Base-by-base conservation (phyloP, 371 early-diverging fungal species). In the Dichotomocladium elegans region DNA sequence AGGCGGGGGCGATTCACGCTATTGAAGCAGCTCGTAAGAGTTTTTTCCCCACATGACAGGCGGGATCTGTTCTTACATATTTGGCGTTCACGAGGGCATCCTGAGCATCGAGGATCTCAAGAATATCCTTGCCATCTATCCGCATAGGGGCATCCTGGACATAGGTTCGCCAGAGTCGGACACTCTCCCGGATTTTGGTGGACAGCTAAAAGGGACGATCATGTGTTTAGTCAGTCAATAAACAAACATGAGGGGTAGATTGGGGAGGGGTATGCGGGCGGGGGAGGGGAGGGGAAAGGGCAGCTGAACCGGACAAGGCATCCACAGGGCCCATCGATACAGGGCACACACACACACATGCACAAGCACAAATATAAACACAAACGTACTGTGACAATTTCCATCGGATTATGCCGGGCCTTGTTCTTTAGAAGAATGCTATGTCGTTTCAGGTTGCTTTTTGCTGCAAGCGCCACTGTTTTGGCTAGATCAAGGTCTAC, bases 401-500 rank as follows among this genome's bases (percentile, higher is more conserved):
- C 61, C 11, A 48, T 26, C 11, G 42, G 53, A 47, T 61, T 58
- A 45, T 60, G 66, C 34, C 58, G 60, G 24, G 60, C 30, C 25
- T 53, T 51, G 28, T 60, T 63, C 42, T 57, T 59, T n/a, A 74
- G 46, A 24, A 71, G 24, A n/a, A 59, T 64, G 19, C 53, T 64
- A 28, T 72, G 55, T 3, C 66, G 63, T 41, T 71, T 74, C 61
- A 77, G 48, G 33, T 73, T 71, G 47, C 72, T 77, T 45, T 71
- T 71, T 6, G 74, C 69, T 12, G 77, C 68, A 25, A 73, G 44
- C 10, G 72, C 59, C 30, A 77, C 66, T 2, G 77, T 77, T 45
- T 74, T 77, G 12, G 77, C 77, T 43, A 77, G 65, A 30, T 74
- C 74, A 21, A 77, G 51, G 47, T 77, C 66, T 17, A 73, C 72